Base-by-base conservation (phyloP, 2,329 filamentous ascomycete species). In the Knoxdaviesia proteae region DNA sequence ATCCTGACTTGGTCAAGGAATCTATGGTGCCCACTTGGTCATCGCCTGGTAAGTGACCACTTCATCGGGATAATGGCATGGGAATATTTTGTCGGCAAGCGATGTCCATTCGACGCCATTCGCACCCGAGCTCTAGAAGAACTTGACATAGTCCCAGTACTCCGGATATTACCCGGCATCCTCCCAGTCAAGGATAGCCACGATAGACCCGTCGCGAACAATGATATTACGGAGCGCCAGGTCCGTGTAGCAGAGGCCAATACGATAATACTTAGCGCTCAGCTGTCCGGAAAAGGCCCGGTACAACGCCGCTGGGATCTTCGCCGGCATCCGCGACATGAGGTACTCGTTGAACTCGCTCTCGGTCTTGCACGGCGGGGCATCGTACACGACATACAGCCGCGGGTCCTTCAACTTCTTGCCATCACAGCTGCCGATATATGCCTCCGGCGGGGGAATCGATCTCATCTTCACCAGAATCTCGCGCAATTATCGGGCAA, bases 201-300 rank as follows among this genome's bases (percentile, higher is more conserved):
- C 53, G 10, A 66, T 53, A 6, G 56, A 51, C 10, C 58, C 59
- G 3, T 56, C 59, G 2, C 52, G 46, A 3, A 59, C 53, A 4
- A 69, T 45, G 32, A 69, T 64, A 43, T 69, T 69, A 3, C 60
- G 48, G 3, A 56, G 58, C 7, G 54, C 56, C 7, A 74, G 54
- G 50, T 74, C 68, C 3, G 61, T 61, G 53, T 73, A 67, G 2
- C 66, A 66, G 45, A 73, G 63, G 1, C 63, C 57, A 33, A 60
- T 50, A n/a, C 49, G 49, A 47, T 60, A 53, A 11, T 2, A 20
- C 20, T 50, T 34, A 0, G 49, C 52, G 31, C 45, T 42, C 10
- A 55, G 42, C n/a, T 50, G 50, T 3, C 38, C 38, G 10, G 48
- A 36, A 43, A 57, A 52, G 1, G 54, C 48, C 9, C 37, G 41